Conservation (phyloP, 495 filamentous ascomycete genomes). For the Xylaria grammica region DNA sequence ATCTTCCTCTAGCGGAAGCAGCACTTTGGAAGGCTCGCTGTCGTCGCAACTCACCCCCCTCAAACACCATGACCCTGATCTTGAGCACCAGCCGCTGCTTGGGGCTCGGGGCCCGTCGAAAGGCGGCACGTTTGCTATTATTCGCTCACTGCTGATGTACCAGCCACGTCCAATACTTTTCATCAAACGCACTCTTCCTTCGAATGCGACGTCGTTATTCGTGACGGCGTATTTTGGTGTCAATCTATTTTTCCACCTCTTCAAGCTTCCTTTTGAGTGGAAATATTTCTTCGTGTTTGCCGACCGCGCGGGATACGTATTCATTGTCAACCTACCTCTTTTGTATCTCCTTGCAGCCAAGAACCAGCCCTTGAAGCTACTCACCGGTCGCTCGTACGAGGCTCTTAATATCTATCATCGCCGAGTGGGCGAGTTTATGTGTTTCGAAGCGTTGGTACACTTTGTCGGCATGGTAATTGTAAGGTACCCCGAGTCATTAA, state of each 20-base stretch:
- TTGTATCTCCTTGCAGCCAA: constrained; percentile 68
- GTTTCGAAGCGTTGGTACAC: constrained; percentile 51
- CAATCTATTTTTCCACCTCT: constrained; percentile 62
- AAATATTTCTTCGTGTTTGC: constrained; percentile 59
- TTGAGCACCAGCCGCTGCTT: constrained; percentile 35
- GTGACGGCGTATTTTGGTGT: constrained; percentile 55
- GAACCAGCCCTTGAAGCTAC: constrained; percentile 61
- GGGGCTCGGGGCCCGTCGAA: constrained; percentile 18
- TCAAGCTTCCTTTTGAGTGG: constrained; percentile 48
- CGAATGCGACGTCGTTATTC: constrained; percentile 57
- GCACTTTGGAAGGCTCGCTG: constrained; percentile 31
- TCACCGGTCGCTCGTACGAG: constrained; percentile 69
- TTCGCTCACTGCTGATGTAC: constrained; percentile 49
- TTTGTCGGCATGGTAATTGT: constrained; percentile 52
- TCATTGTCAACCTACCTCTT: constrained; percentile 63
- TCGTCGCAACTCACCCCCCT: constrained; percentile 23
- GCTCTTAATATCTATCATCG: constrained; percentile 67
- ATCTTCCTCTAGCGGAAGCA: constrained; percentile 36
- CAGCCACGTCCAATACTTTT: constrained; percentile 61
- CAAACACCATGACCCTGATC: constrained; percentile 27
- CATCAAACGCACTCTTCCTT: constrained; percentile 58
- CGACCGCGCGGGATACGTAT: constrained; percentile 59
- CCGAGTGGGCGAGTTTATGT: constrained; percentile 55
- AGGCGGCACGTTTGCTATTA: constrained; percentile 7
- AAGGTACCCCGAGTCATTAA: too few relatives aligned